Base-by-base conservation (phyloP, 2,329 filamentous ascomycete genomes). In the Pseudogymnoascus sp. region DNA sequence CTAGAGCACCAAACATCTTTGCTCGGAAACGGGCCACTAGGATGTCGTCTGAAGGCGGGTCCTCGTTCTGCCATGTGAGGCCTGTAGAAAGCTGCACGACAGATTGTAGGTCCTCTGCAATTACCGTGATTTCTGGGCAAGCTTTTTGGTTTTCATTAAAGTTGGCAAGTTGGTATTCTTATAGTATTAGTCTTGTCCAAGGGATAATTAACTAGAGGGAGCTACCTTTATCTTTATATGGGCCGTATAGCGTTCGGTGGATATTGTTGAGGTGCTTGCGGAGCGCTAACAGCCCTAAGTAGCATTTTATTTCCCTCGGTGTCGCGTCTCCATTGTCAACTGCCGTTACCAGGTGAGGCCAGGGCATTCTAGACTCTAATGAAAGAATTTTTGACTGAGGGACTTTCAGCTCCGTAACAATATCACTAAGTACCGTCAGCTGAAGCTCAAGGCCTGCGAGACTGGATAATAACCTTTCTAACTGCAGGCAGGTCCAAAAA, bases 401-500 rank as follows among this genome's bases (percentile, higher is more conserved):
- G 2, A 84, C 75, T n/a, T 78, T 82, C 63, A 97, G 79, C 74
- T 99, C 94, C 2, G 94, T 94, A 54, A 97, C 81, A 54, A 97
- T 90, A 72, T 97, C 93, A 73, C 92, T 92, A 66, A 64, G 41
- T 40, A 10, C 17, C 17, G 11, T 36, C 11, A 36, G 35, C 6
- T 36, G 17, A 21, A 24, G 24, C 8, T 54, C n/a, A 9, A 11
- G 9, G 21, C 21, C 41, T 0, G 15, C 17, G 10, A 31, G 11
- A 50, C 35, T 4, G 35, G 35, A 59, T 26, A 60, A 73, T 67
- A 73, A 90, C 88, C 87, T 96, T 74, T 97, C 93, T 10, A 97
- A 79, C 70, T 97, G 93, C 65, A 97, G 77, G 71, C 90, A 96
- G 6, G 92, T 94, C 93, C 93, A 97, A 69, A 93, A 97, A 0